Evolutionary conservation across 768 basidiomycete species (phyloP).

Genomic region (Chiua virens): DNA sequence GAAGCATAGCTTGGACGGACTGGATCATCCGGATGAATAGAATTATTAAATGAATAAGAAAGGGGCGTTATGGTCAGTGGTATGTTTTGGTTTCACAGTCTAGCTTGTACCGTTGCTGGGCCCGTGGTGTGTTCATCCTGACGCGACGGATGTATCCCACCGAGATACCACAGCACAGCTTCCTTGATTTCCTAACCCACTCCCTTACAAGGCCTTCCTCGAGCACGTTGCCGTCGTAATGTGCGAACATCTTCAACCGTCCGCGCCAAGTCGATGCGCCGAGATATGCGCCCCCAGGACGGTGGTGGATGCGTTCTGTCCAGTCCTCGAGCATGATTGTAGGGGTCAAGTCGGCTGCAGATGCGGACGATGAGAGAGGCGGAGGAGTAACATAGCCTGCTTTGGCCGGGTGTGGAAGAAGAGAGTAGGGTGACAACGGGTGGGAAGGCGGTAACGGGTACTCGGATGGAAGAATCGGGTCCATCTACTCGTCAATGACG

Average conservation of each 20-base stretch:
- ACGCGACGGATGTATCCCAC: constrained; percentile 5
- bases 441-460: constrained; percentile 29
- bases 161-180: constrained; percentile 34
- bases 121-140: too few relatives aligned
- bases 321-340: constrained; percentile 10
- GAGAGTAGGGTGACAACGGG: constrained; percentile 20
- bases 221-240: constrained; percentile 48
- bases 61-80: too few relatives aligned
- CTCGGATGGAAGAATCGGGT: constrained; percentile 33
- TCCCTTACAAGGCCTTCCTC: constrained; percentile 40
- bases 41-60: too few relatives aligned
- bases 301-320: constrained; percentile 35
- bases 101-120: too few relatives aligned
- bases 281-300: constrained; percentile 45
- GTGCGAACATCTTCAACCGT: constrained; percentile 34
- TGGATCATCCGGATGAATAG: too few relatives aligned
- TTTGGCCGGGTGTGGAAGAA: constrained; percentile 11
- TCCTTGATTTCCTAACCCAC: constrained; percentile 47
- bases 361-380: neutral
- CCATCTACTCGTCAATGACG: constrained; percentile 26
- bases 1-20: too few relatives aligned
- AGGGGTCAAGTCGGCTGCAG: neutral
- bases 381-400: constrained; percentile 5
- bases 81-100: too few relatives aligned
- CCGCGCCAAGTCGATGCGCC: constrained; percentile 37